Evolutionary conservation across 208 protist species (phyloP).

Genomic region (Plasmodiophora brassicae): DNA sequence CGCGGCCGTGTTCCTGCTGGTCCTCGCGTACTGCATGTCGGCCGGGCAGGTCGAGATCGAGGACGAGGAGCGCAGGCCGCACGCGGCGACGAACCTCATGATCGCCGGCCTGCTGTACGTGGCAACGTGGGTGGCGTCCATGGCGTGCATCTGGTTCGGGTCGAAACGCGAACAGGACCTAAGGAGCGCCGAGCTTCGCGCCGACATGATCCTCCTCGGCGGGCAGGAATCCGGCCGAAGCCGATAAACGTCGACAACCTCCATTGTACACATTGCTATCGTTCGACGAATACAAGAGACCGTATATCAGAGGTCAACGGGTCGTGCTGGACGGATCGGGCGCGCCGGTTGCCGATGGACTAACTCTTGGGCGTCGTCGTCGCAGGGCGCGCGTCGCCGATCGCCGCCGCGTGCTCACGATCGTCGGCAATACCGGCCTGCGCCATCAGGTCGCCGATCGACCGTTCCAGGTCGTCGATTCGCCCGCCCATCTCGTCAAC

Average conservation of each 20-base stretch:
- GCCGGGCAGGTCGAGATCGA: neutral
- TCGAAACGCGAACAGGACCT: too few species aligned
- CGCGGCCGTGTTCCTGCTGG: constrained; percentile 4
- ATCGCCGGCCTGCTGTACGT: neutral
- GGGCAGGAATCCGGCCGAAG: too few species aligned
- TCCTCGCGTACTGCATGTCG: neutral
- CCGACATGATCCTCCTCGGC: too few species aligned
- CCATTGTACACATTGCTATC: too few species aligned
- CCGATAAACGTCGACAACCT: too few species aligned
- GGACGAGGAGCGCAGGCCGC: neutral
- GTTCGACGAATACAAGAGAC: too few species aligned
- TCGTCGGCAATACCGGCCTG: constrained; percentile 70
- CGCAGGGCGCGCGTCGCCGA: too few species aligned
- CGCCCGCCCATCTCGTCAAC: constrained; percentile 83
- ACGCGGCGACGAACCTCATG: neutral
- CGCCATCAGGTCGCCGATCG: constrained; percentile 85
- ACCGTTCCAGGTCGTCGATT: constrained; percentile 84
- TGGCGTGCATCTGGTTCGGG: constrained; percentile 14
- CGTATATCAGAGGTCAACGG: too few species aligned
- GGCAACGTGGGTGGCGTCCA: neutral
- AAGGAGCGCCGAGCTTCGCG: too few species aligned
- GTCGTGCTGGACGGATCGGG: too few species aligned
- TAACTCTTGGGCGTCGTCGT: too few species aligned
- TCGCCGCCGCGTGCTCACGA: neutral
- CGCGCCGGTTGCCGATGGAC: too few species aligned